Evolutionary conservation across 345 rosid species (phyloP), one percentile per base, ranked within the genome.

Genomic region (Alliaria petiolata): DNA sequence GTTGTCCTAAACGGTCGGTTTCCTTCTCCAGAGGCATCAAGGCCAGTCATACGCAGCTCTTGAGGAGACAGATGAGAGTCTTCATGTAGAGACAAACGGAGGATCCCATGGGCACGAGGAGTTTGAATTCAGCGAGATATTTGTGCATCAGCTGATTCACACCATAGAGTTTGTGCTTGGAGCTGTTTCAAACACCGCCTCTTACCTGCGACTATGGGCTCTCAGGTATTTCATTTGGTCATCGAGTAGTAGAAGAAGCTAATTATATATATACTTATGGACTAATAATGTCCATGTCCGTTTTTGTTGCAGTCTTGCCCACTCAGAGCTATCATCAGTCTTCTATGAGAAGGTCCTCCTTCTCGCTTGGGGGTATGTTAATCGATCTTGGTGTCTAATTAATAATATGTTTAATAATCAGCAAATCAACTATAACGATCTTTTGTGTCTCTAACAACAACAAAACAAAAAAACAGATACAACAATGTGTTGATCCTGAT

Each of bases 101-200:
- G 82, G 92, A 62, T 76, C 89, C 34, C 90, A 88, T 72, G 90
- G 73, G 55, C 92, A 90, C 8, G 98, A 83, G 72, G 99, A 95
- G 75, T 95, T 92, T 49, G 96, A 95, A 74, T 95, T 95, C 83
- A 85, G 97, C 53, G 97, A 95, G 84, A 83, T 95, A 63, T 95
- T 95, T 68, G 98, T 95, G 26, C 93, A 95, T 78, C 99, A 90
- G 76, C 79, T 95, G 64, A 95, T 95, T 53, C 98, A 95, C 81
- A 95, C 99, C 33, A 92, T 95, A 44, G 98, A 95, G 77, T 95
- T 92, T 81, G 98, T 92, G 42, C 98, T 95, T 30, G 98, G 99
- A 71, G 97, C 98, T 47, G 98, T 92, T 68, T 95, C 99, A 47
- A 95, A 95, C 81, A 95, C 98, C 9, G 99, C 99, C 56, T 95